These are phyloP conservation scores for Cryptococcus sp. DNA, from an alignment of 1,284 basidiomycete species.

Conservation along the genomic window DNA sequence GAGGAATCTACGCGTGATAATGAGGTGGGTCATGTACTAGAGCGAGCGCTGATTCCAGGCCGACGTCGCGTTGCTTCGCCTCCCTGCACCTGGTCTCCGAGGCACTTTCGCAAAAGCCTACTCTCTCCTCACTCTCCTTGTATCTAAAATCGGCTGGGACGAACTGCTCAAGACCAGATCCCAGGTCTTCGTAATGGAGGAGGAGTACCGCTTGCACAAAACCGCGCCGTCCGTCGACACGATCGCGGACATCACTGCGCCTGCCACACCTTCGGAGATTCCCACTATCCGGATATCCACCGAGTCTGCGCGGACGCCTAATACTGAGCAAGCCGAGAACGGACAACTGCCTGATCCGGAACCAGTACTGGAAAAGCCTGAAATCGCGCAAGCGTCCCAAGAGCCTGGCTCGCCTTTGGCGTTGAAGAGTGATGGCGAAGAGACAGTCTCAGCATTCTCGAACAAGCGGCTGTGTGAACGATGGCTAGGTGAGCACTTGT, in stretches of 20 bases:
- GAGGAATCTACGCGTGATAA: slow-evolving; percentile 71
- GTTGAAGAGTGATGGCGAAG: slow-evolving; percentile 51
- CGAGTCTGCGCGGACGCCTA: slow-evolving; percentile 63
- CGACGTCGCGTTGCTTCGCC: slow-evolving; percentile 85
- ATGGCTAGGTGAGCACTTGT: slow-evolving; percentile 67
- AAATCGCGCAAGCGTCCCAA: slow-evolving; percentile 45
- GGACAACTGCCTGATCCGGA: slow-evolving; percentile 41
- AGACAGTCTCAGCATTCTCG: slow-evolving; percentile 79
- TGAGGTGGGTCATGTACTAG: slow-evolving; percentile 60
- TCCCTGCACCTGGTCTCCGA: slow-evolving; percentile 89
- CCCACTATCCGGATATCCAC: slow-evolving; percentile 88
- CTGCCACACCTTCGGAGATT: slow-evolving; percentile 56
- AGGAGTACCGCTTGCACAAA: slow-evolving; percentile 80
- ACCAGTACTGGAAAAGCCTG: slow-evolving; percentile 53
- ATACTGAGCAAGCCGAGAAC: slow-evolving; percentile 46
- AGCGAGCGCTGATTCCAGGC: slow-evolving; percentile 58
- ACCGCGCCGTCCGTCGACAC: slow-evolving; percentile 58
- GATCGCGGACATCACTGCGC: slow-evolving; percentile 57
- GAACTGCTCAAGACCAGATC: slow-evolving; percentile 93
- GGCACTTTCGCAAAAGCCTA: slow-evolving; percentile 98
- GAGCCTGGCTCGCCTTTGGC: slow-evolving; percentile 36
- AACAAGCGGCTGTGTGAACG: slow-evolving; percentile 96
- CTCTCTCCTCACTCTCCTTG: slow-evolving; percentile 81
- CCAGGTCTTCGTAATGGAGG: slow-evolving; percentile 98
- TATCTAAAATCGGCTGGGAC: slow-evolving; percentile 96